A percentile compares a stretch with the other conserved stretches of the same genome.
Conservation (phyloP, 805 yeast species). For the Lipomyces spencermartinsiae region DNA sequence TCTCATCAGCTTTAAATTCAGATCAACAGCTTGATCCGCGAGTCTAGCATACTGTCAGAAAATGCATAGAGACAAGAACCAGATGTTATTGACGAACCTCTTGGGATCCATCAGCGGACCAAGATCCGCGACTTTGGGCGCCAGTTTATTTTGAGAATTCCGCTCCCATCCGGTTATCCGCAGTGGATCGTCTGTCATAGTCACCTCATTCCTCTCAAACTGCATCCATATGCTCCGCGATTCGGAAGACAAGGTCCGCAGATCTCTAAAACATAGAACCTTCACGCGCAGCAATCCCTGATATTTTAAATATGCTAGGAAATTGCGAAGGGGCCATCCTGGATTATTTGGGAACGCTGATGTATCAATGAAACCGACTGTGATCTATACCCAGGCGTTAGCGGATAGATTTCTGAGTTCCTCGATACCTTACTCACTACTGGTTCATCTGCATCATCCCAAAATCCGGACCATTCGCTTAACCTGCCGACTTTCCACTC, state of each 20-base stretch:
- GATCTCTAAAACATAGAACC: slow-evolving; percentile 51
- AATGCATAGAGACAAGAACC: neutral
- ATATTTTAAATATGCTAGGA: slow-evolving; percentile 55
- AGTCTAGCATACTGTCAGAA: slow-evolving; percentile 48
- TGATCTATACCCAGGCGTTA: slow-evolving; percentile 34
- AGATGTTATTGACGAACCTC: slow-evolving; percentile 40
- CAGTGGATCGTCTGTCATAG: slow-evolving; percentile 41
- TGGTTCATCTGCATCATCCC: slow-evolving; percentile 8
- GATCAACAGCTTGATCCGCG: slow-evolving; percentile 90
- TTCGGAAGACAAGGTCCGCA: slow-evolving; percentile 19
- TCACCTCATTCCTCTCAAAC: slow-evolving; percentile 26
- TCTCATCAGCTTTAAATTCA: slow-evolving; percentile 90
- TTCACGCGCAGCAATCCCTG: slow-evolving; percentile 48
- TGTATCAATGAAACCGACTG: slow-evolving; percentile 52
- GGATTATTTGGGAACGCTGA: slow-evolving; percentile 49
- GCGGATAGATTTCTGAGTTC: neutral
- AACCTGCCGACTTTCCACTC: slow-evolving; percentile 32
- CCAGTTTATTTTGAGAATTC: slow-evolving; percentile 64
- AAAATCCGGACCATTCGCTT: slow-evolving; percentile 39
- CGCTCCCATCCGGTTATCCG: slow-evolving; percentile 90
- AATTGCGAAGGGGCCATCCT: slow-evolving; percentile 64
- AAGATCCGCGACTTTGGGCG: slow-evolving; percentile 83
- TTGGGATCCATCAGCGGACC: slow-evolving; percentile 81
- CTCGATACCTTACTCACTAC: neutral
- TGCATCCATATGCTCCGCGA: slow-evolving; percentile 43